Base-by-base conservation (phyloP, 352 stramenopile genomes). In the Pythium brassicae region DNA sequence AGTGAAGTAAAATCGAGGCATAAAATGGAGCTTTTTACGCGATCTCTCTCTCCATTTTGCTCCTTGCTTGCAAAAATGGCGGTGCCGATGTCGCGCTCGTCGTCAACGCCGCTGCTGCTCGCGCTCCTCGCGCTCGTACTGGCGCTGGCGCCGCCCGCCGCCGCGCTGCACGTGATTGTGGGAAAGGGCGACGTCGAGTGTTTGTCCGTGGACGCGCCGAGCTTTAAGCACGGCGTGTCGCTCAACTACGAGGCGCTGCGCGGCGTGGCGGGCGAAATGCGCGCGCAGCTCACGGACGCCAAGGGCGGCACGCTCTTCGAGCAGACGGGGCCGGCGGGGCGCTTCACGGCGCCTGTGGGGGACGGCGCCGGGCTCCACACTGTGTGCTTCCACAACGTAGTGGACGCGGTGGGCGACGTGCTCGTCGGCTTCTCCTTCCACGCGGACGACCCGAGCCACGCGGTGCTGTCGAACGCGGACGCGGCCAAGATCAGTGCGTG, bases 401-500 rank as follows among this genome's bases (percentile, higher is more conserved):
- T 75, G 22, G 58, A 69, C 20, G 66, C 77, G 1, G 76, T 83
- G 48, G 74, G 81, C 34, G 81, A 89, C 50, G 68, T 95, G n/a
- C 60, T 81, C 55, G 67, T 95, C 19, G 85, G 85, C 35, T 95
- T 95, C 62, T 95, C 85, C 4, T 88, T 95, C 57, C 85, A 95
- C 66, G 83, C 83, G 7, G 83, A 93, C 63, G 83, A 92, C 59
- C 85, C 85, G 25, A 80, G 64, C 35, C 83, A 93, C 61, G 85
- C 93, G 46, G 85, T 95, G 68, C 68, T 95, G 29, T 95, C 85
- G 44, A 95, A 95, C 53, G 85, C 85, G 15, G 85, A 95, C 56
- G 83, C 85, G 26, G 86, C 85, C 59, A 92, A 89, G 62, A 95
- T 95, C 78, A 88, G 85, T 94, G 71, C 74, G 78, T 87, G 6